Base-by-base conservation (phyloP, 345 rosid species). In the Kandelia obovata region DNA sequence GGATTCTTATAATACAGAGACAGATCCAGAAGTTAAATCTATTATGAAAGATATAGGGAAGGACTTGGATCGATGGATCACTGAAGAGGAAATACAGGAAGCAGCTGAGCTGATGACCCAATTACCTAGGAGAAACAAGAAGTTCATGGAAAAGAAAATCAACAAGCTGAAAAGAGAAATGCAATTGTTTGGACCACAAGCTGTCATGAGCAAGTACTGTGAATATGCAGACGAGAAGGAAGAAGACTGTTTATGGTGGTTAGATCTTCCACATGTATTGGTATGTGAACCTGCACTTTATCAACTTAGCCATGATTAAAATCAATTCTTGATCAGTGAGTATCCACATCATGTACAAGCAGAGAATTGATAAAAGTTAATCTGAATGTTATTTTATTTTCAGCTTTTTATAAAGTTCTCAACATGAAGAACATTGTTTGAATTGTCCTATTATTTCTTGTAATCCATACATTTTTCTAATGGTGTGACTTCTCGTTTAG, bases 171-270 rank as follows among this genome's bases (percentile, higher is more conserved):
- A 87, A 77, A 80, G 89, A 78, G 98, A 92, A 80, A 84, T 89
- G 93, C 93, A 92, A 63, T 79, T 90, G 78, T 92, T 86, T 82
- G 98, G 97, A 73, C 93, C 98, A 49, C 92, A 89, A 81, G 98
- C 97, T 83, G 98, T 92, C 20, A 86, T 87, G 64, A 85, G 88
- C 86, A 92, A 92, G 80, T 92, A 92, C 70, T 73, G 78, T 51
- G 98, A 92, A 71, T 90, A 90, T 79, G 89, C 83, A 47, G 92
- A 90, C 51, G 88, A 83, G n/a, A 83, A 90, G 69, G 87, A 84
- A 73, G 91, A 87, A 82, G 98, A 93, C 75, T 89, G 83, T 71
- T 78, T 93, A 31, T 90, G 98, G 98, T 93, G 98, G 98, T 79
- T 90, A 69, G 98, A 90, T 82, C 96, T 93, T 77, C 97, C 93